Percentiles rank a stretch among this genome's conserved stretches.
Conservation (phyloP, 2,329 filamentous ascomycete species). For the Alternaria novae-zelandiae region DNA sequence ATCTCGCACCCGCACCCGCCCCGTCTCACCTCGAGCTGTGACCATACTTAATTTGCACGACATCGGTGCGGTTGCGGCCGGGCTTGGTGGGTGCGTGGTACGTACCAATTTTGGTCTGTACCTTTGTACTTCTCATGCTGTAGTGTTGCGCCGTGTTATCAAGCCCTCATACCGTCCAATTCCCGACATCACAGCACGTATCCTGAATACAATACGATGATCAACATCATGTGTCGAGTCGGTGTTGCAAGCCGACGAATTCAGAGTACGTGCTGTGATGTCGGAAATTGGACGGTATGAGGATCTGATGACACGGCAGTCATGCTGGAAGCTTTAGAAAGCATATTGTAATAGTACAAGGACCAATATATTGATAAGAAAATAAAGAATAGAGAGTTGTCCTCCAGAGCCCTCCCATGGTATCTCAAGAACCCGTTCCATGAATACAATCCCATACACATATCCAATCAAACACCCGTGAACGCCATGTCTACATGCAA, state of each 20-base stretch:
- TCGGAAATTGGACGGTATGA: not conserved
- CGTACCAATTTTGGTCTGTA: not conserved
- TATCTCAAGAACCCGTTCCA: not conserved
- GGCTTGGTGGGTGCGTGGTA: not conserved
- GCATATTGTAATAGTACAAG: not conserved
- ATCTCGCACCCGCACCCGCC: not conserved
- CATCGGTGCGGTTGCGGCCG: not conserved
- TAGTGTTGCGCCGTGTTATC: not conserved
- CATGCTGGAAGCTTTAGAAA: not conserved
- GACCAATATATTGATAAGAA: not conserved
- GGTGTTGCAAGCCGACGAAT: not conserved
- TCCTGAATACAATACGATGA: not conserved
- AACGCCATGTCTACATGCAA: not conserved
- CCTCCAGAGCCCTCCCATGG: not conserved
- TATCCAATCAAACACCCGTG: not conserved
- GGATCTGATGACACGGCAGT: not conserved
- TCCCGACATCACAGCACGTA: not conserved
- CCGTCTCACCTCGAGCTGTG: slow-evolving; percentile 16
- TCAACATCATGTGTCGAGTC: not conserved
- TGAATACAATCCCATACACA: not conserved
- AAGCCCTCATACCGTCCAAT: not conserved
- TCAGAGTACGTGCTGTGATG: not conserved
- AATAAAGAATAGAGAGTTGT: not conserved
- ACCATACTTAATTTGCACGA: slow-evolving; percentile 20
- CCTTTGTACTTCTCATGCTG: not conserved